Conservation (phyloP, 345 rosid genomes). For the Combretum micranthum region DNA sequence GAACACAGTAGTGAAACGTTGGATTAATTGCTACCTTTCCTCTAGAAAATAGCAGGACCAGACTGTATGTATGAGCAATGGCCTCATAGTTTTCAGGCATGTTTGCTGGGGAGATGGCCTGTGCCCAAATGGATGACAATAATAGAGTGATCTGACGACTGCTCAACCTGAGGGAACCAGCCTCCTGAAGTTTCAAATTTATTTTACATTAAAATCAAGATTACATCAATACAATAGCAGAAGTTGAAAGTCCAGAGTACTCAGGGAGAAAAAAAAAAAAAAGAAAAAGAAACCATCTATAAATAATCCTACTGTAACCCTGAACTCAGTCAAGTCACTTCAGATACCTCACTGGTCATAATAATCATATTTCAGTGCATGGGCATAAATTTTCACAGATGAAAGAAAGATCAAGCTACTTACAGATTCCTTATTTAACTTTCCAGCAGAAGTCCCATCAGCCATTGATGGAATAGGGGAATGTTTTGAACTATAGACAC, state of each 20-base stretch:
- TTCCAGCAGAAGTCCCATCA: conserved; percentile 19
- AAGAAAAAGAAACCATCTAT: too few species aligned
- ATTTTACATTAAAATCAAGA: conserved; percentile 8
- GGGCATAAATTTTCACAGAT: neutral
- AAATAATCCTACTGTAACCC: too few species aligned
- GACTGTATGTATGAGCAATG: conserved; percentile 86
- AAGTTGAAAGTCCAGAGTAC: too few species aligned
- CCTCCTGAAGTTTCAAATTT: conserved; percentile 40
- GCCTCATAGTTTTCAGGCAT: conserved; percentile 88
- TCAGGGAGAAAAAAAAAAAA: too few species aligned
- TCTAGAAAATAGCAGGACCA: conserved; percentile 81
- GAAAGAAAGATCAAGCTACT: conserved; percentile 17
- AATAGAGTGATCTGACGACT: conserved; percentile 87
- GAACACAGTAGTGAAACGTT: too few species aligned
- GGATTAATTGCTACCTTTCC: conserved; percentile 53
- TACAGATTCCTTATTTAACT: conserved; percentile 35
- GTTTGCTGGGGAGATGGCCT: conserved; percentile 82
- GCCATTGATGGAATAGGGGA: conserved; percentile 11
- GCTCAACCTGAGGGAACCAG: conserved; percentile 66
- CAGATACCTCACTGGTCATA: too few species aligned
- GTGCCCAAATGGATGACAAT: conserved; percentile 94
- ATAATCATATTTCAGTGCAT: too few species aligned
- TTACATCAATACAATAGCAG: neutral
- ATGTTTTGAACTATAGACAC: conserved; percentile 23
- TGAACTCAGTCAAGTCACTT: too few species aligned